Percentiles rank a stretch among this genome's conserved stretches.
These are phyloP conservation scores for Colletotrichum sp. DNA, from an alignment of 2,329 filamentous ascomycete species.

Conservation along the genomic window DNA sequence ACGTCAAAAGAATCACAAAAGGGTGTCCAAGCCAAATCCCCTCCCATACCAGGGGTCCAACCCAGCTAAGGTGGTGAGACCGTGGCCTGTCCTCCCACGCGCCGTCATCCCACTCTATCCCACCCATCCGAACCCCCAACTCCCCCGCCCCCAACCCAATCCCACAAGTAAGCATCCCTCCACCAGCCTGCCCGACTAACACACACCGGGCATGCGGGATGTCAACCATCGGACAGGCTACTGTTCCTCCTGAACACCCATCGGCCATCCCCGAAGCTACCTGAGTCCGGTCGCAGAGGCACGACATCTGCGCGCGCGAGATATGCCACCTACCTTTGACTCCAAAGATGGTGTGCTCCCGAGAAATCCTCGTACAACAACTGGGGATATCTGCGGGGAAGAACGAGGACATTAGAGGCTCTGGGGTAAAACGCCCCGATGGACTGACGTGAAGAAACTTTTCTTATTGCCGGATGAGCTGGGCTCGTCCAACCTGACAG, in stretches of 20 bases:
- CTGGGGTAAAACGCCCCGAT: neutral
- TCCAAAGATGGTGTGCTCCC: neutral
- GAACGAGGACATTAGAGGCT: neutral
- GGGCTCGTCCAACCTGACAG: neutral
- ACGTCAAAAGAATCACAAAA: neutral
- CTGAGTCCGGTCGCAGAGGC: neutral
- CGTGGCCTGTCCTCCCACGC: neutral
- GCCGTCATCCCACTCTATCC: neutral
- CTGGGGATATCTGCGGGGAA: neutral
- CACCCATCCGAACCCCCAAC: neutral
- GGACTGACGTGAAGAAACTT: neutral
- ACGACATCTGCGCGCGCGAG: neutral
- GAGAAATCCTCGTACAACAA: neutral
- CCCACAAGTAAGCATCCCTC: neutral
- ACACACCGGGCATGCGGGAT: neutral
- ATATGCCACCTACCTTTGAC: neutral
- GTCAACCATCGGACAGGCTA: neutral
- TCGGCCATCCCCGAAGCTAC: neutral
- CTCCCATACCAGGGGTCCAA: neutral
- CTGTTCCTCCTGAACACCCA: neutral
- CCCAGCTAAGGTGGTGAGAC: neutral
- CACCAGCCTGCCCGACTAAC: neutral
- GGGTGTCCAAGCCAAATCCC: neutral
- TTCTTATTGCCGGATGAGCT: neutral
- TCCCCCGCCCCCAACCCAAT: neutral